Conservation (phyloP, 2,329 filamentous ascomycete genomes). For the Exophiala spinifera region DNA sequence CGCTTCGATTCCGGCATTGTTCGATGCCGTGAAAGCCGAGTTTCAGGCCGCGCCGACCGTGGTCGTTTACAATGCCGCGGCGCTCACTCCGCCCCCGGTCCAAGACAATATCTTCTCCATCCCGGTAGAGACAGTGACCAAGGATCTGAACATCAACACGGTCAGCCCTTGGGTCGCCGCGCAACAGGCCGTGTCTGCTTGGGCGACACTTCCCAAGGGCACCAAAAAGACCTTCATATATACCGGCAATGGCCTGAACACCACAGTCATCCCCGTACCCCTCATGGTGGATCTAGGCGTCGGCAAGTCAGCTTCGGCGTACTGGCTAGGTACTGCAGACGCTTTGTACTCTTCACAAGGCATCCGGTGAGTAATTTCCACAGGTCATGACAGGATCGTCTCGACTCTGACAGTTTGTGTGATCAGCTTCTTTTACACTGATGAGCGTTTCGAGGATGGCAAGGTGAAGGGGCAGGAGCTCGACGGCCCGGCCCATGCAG, state of each 20-base stretch:
- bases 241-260: slow-evolving; percentile 44
- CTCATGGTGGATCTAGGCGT: slow-evolving; percentile 35
- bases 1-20: slow-evolving; percentile 35
- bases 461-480: slow-evolving; percentile 32
- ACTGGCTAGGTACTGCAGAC: slow-evolving; percentile 33
- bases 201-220: slow-evolving; percentile 34
- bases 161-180: slow-evolving; percentile 40
- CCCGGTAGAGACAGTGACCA: slow-evolving; percentile 23
- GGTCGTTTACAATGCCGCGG: slow-evolving; percentile 29
- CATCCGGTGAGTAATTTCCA: slow-evolving; percentile 30
- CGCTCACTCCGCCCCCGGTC: not conserved
- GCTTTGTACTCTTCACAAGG: slow-evolving; percentile 32
- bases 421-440: slow-evolving; percentile 51
- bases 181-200: slow-evolving; percentile 37
- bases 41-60: slow-evolving; percentile 33
- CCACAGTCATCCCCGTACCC: slow-evolving; percentile 28
- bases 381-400: not conserved
- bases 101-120: slow-evolving; percentile 31
- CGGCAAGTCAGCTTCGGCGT: slow-evolving; percentile 43
- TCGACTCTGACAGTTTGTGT: not conserved
- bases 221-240: slow-evolving; percentile 40
- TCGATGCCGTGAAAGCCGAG: slow-evolving; percentile 37
- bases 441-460: slow-evolving; percentile 49
- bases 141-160: slow-evolving; percentile 39
- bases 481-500: slow-evolving; percentile 34